Evolutionary conservation across 371 early-diverging fungal genomes (phyloP).

Genomic region (Actinomortierella ambigua): DNA sequence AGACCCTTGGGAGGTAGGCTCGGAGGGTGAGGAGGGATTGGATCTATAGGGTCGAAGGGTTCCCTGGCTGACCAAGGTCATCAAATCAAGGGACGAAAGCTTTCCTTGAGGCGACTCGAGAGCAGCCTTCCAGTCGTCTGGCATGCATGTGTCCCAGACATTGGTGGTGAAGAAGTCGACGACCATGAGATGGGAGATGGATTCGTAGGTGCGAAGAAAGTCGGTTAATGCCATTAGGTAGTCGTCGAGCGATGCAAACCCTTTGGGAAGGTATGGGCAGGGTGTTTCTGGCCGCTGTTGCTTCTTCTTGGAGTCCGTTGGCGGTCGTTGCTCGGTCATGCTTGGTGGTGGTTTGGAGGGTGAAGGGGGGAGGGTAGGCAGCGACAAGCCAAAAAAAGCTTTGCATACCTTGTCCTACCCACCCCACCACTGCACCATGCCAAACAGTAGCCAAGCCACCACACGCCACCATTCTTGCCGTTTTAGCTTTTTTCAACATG

Average conservation of each 20-base stretch:
- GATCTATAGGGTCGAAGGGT: slow-evolving; percentile 22
- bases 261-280: slow-evolving; percentile 29
- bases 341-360: too few relatives aligned
- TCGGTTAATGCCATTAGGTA: slow-evolving; percentile 18
- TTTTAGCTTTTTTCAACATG: too few relatives aligned
- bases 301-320: not conserved
- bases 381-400: too few relatives aligned
- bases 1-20: too few relatives aligned
- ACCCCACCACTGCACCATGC: too few relatives aligned
- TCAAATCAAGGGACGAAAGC: slow-evolving; percentile 34
- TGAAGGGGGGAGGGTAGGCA: too few relatives aligned
- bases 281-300: not conserved
- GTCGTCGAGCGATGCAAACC: slow-evolving; percentile 24
- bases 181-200: slow-evolving; percentile 35
- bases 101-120: slow-evolving; percentile 31
- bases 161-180: slow-evolving; percentile 43
- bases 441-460: too few relatives aligned
- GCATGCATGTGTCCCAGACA: slow-evolving; percentile 39
- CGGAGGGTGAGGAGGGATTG: slow-evolving; percentile 2
- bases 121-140: slow-evolving; percentile 37
- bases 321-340: too few relatives aligned
- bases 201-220: slow-evolving; percentile 23
- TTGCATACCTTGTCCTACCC: too few relatives aligned
- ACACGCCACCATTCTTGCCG: too few relatives aligned
- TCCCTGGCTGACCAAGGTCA: slow-evolving; percentile 43